Evolutionary conservation across 2,329 filamentous ascomycete species (phyloP).

Genomic region (Bipolaris oryzae): DNA sequence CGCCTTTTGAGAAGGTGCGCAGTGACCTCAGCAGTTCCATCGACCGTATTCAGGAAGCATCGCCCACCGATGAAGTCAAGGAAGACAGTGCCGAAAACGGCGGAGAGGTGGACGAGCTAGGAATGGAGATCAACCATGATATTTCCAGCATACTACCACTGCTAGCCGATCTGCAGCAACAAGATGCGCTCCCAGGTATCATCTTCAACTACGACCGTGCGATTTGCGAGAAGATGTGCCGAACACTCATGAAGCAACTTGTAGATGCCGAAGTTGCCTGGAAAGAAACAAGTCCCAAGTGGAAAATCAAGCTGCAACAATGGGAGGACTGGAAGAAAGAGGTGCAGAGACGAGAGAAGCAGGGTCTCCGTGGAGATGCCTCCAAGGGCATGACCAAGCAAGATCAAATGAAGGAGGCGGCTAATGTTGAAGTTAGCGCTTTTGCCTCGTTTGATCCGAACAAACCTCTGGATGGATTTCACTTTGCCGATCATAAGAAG

Average conservation of each 20-base stretch:
- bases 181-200: slow-evolving; percentile 72
- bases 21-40: slow-evolving; percentile 48
- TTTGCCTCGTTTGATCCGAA: slow-evolving; percentile 72
- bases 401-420: slow-evolving; percentile 63
- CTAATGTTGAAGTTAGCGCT: slow-evolving; percentile 60
- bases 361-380: slow-evolving; percentile 54
- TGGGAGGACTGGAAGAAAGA: slow-evolving; percentile 64
- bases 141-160: slow-evolving; percentile 61
- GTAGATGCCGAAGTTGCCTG: slow-evolving; percentile 61
- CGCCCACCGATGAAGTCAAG: slow-evolving; percentile 7
- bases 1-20: slow-evolving; percentile 60
- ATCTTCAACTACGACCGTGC: slow-evolving; percentile 77
- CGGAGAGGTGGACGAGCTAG: slow-evolving; percentile 29
- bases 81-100: slow-evolving; percentile 16
- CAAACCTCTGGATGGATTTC: slow-evolving; percentile 66
- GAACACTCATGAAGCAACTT: slow-evolving; percentile 60
- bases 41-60: slow-evolving; percentile 12
- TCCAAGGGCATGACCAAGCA: slow-evolving; percentile 59
- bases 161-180: slow-evolving; percentile 64
- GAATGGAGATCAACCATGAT: slow-evolving; percentile 32
- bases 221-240: slow-evolving; percentile 66
- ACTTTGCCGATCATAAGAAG: slow-evolving; percentile 68
- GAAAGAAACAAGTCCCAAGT: slow-evolving; percentile 63
- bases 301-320: slow-evolving; percentile 64
- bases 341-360: slow-evolving; percentile 52